Percentiles rank a stretch among this genome's conserved stretches.
Conservation (phyloP, 768 basidiomycete genomes). For the Mycena rosella region DNA sequence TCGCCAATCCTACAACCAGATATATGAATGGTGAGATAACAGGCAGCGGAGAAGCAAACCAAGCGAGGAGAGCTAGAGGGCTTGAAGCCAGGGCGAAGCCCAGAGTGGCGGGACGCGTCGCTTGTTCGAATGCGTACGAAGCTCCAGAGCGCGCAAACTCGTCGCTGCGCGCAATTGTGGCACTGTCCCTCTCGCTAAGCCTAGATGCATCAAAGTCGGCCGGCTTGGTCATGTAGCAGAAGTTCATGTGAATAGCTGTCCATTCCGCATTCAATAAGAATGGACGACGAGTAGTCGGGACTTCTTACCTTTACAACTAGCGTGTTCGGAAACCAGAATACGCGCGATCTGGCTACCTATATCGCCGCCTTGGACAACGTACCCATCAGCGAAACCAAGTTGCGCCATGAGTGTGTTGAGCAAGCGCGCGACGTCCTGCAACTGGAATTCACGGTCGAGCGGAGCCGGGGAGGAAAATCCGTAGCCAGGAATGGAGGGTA, state of each 20-base stretch:
- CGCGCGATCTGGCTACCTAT: not conserved
- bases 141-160: not conserved
- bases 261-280: not conserved
- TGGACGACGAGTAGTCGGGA: not conserved
- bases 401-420: not conserved
- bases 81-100: slow-evolving; percentile 39
- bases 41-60: slow-evolving; percentile 31
- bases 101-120: slow-evolving; percentile 18
- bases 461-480: not conserved
- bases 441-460: not conserved
- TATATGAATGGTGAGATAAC: not conserved
- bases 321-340: not conserved
- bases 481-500: not conserved
- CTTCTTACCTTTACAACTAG: not conserved
- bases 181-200: slow-evolving; percentile 52
- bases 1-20: slow-evolving; percentile 44
- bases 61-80: slow-evolving; percentile 43
- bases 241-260: not conserved
- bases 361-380: not conserved
- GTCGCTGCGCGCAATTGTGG: slow-evolving; percentile 10
- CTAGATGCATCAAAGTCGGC: slow-evolving; percentile 43
- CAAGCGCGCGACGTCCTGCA: not conserved
- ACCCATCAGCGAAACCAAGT: not conserved
- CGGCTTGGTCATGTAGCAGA: not conserved
- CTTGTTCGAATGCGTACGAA: slow-evolving; percentile 42